Percentiles rank a stretch among this genome's conserved stretches.
These are phyloP conservation scores for Mycena albidolilacea DNA, from an alignment of 768 basidiomycete genomes.

Conservation along the genomic window DNA sequence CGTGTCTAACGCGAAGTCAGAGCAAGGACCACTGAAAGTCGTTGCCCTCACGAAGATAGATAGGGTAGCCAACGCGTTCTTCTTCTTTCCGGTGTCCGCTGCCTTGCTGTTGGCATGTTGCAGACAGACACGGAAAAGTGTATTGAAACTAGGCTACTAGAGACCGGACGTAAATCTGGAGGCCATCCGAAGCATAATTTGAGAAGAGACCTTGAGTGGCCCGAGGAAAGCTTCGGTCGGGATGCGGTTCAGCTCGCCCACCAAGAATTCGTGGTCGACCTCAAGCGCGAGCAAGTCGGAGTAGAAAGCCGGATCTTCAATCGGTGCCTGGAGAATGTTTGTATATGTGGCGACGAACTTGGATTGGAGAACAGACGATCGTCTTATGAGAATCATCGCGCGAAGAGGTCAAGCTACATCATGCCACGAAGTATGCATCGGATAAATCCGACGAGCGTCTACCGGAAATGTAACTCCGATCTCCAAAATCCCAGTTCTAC, in stretches of 20 bases:
- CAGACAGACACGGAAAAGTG: conserved; percentile 65
- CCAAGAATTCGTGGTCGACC: conserved; percentile 63
- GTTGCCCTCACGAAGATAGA: conserved; percentile 52
- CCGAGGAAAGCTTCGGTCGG: conserved; percentile 35
- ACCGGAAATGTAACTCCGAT: too few relatives aligned
- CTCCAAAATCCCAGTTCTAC: too few relatives aligned
- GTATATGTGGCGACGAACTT: conserved; percentile 64
- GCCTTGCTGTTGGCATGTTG: conserved; percentile 52
- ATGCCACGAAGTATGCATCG: background rate
- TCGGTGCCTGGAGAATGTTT: conserved; percentile 65
- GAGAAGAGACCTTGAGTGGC: conserved; percentile 33
- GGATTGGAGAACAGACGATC: conserved; percentile 51
- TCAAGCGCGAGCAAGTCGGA: conserved; percentile 66
- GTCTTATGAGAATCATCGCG: conserved; percentile 23
- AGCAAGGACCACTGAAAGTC: background rate
- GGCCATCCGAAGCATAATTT: background rate
- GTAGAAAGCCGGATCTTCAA: conserved; percentile 66
- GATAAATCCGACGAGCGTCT: background rate
- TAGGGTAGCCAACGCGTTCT: conserved; percentile 68
- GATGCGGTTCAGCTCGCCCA: conserved; percentile 38
- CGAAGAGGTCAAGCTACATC: background rate
- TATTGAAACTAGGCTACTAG: conserved; percentile 48
- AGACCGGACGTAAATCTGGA: conserved; percentile 10
- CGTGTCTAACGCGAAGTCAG: conserved; percentile 41
- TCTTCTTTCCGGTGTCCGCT: conserved; percentile 54